phyloP scores from a whole-genome alignment of 768 basidiomycete genomes.

The Amanita rubescens region DNA sequence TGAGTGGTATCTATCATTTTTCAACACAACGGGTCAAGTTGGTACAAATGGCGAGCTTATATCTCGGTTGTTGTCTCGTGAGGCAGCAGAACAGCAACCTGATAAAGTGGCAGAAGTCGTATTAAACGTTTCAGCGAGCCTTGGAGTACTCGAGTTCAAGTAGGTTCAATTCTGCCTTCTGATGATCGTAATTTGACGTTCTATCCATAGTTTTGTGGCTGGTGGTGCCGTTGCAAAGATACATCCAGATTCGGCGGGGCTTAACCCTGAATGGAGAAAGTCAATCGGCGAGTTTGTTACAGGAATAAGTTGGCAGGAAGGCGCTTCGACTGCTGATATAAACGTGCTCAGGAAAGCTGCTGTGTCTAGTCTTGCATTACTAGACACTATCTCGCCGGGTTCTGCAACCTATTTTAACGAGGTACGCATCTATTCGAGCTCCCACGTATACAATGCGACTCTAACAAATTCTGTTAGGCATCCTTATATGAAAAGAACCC shows the following conservation, averaged over 20 bases:
- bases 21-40: background rate
- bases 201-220: constrained; percentile 27
- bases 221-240: constrained; percentile 36
- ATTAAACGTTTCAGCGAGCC: background rate
- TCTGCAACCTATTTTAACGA: constrained; percentile 44
- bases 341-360: constrained; percentile 7
- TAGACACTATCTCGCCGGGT: constrained; percentile 24
- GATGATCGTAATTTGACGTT: background rate
- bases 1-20: background rate
- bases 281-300: constrained; percentile 25
- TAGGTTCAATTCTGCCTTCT: background rate
- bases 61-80: background rate
- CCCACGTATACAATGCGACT: background rate
- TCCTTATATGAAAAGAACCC: constrained; percentile 34
- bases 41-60: background rate
- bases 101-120: background rate
- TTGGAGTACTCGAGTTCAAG: background rate
- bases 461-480: constrained; percentile 22
- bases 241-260: constrained; percentile 30
- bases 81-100: background rate
- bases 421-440: constrained; percentile 19
- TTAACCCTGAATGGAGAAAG: constrained; percentile 43
- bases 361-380: constrained; percentile 14
- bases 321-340: background rate
- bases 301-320: constrained; percentile 16